Evolutionary conservation across 2,329 filamentous ascomycete species (phyloP).

Genomic region (Harringtonia aguacate): DNA sequence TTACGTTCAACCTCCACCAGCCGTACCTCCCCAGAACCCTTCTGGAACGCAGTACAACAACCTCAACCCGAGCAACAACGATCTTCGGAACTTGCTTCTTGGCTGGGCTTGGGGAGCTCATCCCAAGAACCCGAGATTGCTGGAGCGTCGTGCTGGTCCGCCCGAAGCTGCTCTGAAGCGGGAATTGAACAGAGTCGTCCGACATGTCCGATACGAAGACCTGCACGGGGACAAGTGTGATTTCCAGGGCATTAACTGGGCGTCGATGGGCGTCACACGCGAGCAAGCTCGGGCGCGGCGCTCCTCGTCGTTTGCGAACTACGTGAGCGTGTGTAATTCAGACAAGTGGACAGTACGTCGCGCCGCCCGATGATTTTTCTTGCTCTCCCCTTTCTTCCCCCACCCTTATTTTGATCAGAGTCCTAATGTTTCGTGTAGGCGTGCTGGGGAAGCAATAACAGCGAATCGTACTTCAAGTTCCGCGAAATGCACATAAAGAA

Average conservation of each 20-base stretch:
- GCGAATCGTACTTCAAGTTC: conserved; percentile 48
- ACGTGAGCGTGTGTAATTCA: conserved; percentile 39
- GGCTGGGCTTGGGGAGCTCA: background rate
- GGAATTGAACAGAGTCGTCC: conserved; percentile 11
- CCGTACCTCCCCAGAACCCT: no score
- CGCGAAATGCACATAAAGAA: conserved; percentile 43
- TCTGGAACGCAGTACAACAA: background rate
- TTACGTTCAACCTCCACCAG: no score
- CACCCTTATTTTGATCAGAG: no score
- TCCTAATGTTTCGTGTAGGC: no score
- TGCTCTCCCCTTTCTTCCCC: background rate
- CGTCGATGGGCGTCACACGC: conserved; percentile 38
- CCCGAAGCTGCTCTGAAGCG: conserved; percentile 16
- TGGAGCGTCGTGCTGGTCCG: background rate
- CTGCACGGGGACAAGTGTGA: conserved; percentile 46
- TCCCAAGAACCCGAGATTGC: background rate
- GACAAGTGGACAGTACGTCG: conserved; percentile 37
- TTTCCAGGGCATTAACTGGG: conserved; percentile 51
- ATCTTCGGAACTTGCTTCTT: background rate
- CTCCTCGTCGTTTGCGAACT: conserved; percentile 42
- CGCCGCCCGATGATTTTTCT: background rate
- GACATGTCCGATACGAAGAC: conserved; percentile 26
- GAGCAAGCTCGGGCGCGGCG: conserved; percentile 36
- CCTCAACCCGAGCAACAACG: background rate
- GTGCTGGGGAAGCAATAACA: no score